Conservation (phyloP, 140 eudicot genomes). For the Flaveria floridana region DNA sequence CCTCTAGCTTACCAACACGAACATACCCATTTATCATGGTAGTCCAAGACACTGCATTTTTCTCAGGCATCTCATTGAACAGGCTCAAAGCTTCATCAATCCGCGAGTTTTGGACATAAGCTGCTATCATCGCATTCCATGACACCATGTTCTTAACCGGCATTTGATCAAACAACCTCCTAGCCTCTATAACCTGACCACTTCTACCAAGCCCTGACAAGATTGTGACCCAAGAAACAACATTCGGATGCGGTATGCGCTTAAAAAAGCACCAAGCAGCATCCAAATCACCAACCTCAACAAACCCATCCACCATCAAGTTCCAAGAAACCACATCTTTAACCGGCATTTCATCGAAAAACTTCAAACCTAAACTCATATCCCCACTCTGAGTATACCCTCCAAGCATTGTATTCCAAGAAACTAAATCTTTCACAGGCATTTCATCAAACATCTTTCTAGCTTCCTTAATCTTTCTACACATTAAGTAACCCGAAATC, state of each 20-base stretch:
- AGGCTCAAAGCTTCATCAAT: slow-evolving; percentile 44
- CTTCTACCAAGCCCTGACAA: slow-evolving; percentile 45
- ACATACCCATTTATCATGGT: slow-evolving; percentile 55
- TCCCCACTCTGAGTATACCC: slow-evolving; percentile 52
- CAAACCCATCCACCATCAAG: slow-evolving; percentile 58
- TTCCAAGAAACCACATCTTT: slow-evolving; percentile 69
- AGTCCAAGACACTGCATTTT: slow-evolving; percentile 53
- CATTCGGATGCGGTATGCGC: slow-evolving; percentile 45
- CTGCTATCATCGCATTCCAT: slow-evolving; percentile 74
- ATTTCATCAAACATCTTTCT: slow-evolving; percentile 47
- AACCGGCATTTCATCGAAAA: slow-evolving; percentile 48
- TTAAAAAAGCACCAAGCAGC: slow-evolving; percentile 46
- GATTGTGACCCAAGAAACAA: slow-evolving; percentile 65
- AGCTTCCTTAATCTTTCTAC: slow-evolving; percentile 36
- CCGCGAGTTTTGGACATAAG: slow-evolving; percentile 49
- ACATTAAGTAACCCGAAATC: slow-evolving; percentile 46
- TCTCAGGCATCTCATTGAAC: slow-evolving; percentile 45
- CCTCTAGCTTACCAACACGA: slow-evolving; percentile 48
- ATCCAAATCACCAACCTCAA: slow-evolving; percentile 46
- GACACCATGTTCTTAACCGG: slow-evolving; percentile 51
- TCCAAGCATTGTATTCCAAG: slow-evolving; percentile 62
- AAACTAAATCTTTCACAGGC: slow-evolving; percentile 46
- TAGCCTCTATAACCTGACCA: slow-evolving; percentile 52
- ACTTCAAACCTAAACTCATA: slow-evolving; percentile 40
- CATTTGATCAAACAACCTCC: slow-evolving; percentile 48